Evolutionary conservation across 352 stramenopile genomes (phyloP), one percentile per base, ranked within the genome.

Genomic region (Poterioochromonas sp.): DNA sequence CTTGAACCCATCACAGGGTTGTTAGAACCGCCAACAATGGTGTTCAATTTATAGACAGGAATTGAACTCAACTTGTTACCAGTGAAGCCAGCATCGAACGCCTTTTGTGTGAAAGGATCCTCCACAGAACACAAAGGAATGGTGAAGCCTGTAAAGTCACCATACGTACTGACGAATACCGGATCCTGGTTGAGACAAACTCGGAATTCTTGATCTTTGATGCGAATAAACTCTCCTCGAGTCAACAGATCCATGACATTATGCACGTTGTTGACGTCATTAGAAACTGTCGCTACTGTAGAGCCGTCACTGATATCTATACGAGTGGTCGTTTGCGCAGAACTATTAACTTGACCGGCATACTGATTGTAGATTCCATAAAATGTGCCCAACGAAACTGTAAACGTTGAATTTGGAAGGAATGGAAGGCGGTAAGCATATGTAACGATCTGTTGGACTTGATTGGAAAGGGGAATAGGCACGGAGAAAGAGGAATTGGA

Each of bases 141-240:
- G 20, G 37, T 26, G 40, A 53, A 77, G 26, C 5, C 2, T 15
- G 51, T 35, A 47, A 65, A 60, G 22, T 34, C 1, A 1, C 62
- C 76, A 78, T 78, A 78, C 29, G 43, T 47, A 51, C 1, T 35
- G 32, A 63, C 62, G 29, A 64, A 76, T 11, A 80, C 62, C 39
- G 8, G 79, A 73, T 81, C 77, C 18, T 78, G 76, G 80, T 87
- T 78, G 0, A 90, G 80, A 79, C 87, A 91, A 51, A 90, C 85
- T 68, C 84, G 64, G 79, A 87, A 91, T 58, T 87, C 85, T 39
- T 88, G 77, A 34, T 85, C 85, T 39, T 82, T 84, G 58, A 91
- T 82, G 29, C 77, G 80, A 51, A 91, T 76, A 83, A 86, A 89
- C 49, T 88, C 85, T 12, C 87, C 87, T 76, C 84, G 83, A 41